Conservation (phyloP, 345 rosid species). For the Acer yangbiense region DNA sequence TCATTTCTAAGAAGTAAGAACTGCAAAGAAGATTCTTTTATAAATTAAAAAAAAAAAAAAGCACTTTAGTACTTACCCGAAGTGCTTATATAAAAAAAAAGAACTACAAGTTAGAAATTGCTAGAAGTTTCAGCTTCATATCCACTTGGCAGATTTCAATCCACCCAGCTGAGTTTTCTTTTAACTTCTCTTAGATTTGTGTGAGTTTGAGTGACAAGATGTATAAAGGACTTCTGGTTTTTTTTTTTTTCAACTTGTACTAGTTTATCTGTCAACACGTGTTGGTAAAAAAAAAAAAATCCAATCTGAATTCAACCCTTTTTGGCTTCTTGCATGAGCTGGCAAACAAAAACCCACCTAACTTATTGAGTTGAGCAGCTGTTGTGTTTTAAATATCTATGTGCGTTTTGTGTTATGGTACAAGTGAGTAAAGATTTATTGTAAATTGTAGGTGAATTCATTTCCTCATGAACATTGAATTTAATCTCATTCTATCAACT, state of each 20-base stretch:
- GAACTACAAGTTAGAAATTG: not conserved
- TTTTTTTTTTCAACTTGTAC: not conserved
- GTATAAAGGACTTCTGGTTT: not conserved
- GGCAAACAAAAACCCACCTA: conserved; percentile 5
- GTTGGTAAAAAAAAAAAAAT: not conserved
- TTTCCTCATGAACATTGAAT: not conserved
- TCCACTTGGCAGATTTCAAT: conserved; percentile 9
- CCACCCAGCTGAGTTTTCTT: not conserved
- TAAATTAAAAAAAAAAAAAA: no score
- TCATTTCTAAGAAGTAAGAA: conserved; percentile 14
- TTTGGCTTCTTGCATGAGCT: conserved; percentile 15
- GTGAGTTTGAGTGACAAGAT: not conserved
- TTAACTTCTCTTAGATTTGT: not conserved
- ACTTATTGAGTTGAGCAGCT: not conserved
- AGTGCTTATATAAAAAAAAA: not conserved
- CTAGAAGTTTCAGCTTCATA: not conserved
- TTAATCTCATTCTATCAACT: not conserved
- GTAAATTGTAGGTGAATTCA: not conserved
- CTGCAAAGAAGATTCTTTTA: not conserved
- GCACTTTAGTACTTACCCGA: not conserved
- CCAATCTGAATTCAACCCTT: not conserved
- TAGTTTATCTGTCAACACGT: conserved; percentile 10
- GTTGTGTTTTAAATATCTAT: not conserved
- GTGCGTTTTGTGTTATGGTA: not conserved
- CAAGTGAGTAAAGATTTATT: not conserved